Percentiles rank a stretch among this genome's conserved stretches.
Conservation (phyloP, 2,329 filamentous ascomycete species). For the Drechslerella stenobrocha region DNA sequence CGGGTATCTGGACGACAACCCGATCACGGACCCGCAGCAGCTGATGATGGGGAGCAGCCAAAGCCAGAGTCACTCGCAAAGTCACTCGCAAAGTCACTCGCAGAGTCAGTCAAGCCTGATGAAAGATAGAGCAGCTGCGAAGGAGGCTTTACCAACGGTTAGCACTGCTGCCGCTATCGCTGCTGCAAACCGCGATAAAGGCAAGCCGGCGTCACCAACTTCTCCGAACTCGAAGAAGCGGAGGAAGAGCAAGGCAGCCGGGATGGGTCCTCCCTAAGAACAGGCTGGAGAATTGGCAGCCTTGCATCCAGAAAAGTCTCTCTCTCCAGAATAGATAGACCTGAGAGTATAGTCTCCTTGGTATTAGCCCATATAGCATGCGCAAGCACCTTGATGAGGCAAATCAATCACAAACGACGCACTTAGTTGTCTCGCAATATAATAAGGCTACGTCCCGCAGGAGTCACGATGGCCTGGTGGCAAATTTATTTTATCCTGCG, state of each 20-base stretch:
- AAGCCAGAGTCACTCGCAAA: constrained; percentile 29
- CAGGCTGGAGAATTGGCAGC: too few relatives aligned
- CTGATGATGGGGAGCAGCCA: constrained; percentile 46
- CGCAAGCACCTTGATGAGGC: too few relatives aligned
- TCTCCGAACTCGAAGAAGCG: constrained; percentile 44
- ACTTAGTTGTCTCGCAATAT: too few relatives aligned
- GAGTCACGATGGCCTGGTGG: not conserved
- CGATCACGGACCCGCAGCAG: constrained; percentile 63
- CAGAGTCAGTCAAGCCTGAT: constrained; percentile 27
- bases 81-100: constrained; percentile 22
- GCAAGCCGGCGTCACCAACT: constrained; percentile 40
- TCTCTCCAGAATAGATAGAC: too few relatives aligned
- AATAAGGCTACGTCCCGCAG: not conserved
- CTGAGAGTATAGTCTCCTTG: too few relatives aligned
- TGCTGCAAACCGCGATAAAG: constrained; percentile 34
- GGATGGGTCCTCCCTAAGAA: constrained; percentile 8
- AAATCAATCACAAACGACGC: too few relatives aligned
- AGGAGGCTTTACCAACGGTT: constrained; percentile 34
- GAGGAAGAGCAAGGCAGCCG: constrained; percentile 44
- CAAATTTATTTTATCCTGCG: constrained; percentile 18
- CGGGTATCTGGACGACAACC: constrained; percentile 70
- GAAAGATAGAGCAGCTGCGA: constrained; percentile 33
- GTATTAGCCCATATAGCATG: too few relatives aligned
- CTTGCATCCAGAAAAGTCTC: too few relatives aligned
- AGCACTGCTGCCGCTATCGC: constrained; percentile 36